Conservation (phyloP, 768 basidiomycete species). For the Hysterangium stoloniferum region DNA sequence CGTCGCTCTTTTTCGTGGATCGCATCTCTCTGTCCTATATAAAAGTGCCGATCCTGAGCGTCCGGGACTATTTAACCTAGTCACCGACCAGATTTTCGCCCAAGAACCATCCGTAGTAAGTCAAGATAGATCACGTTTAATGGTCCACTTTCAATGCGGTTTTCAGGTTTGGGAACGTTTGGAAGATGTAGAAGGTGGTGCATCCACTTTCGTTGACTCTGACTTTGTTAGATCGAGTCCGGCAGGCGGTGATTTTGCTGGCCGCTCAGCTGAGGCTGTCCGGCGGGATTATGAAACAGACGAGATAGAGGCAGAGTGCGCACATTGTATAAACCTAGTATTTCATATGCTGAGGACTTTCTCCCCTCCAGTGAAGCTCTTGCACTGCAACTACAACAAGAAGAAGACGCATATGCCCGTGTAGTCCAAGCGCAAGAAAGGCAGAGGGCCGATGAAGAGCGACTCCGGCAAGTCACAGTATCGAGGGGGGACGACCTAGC, state of each 20-base stretch:
- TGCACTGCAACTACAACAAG: constrained; percentile 70
- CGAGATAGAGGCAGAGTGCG: constrained; percentile 47
- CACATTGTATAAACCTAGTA: constrained; percentile 13
- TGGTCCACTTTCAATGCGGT: neutral
- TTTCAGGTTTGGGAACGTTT: constrained; percentile 73
- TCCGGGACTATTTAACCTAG: constrained; percentile 64
- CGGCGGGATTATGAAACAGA: constrained; percentile 6
- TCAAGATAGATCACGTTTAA: neutral
- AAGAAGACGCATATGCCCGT: constrained; percentile 52
- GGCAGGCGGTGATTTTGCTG: constrained; percentile 75
- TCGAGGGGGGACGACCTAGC: neutral
- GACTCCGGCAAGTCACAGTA: constrained; percentile 20
- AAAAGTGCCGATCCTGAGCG: constrained; percentile 33
- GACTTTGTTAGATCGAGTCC: constrained; percentile 57
- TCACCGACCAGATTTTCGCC: constrained; percentile 77
- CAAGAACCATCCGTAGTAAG: constrained; percentile 64
- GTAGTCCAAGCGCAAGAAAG: constrained; percentile 14
- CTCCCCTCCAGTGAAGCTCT: constrained; percentile 44
- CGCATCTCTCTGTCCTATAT: constrained; percentile 84
- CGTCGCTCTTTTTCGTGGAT: constrained; percentile 86
- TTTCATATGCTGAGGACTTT: neutral
- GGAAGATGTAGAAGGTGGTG: constrained; percentile 79
- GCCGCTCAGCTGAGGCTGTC: constrained; percentile 47
- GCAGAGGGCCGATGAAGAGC: constrained; percentile 26
- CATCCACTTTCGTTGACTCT: constrained; percentile 71